phyloP scores from a whole-genome alignment of 257 asterid species.

The Ophiorrhiza pumila region DNA sequence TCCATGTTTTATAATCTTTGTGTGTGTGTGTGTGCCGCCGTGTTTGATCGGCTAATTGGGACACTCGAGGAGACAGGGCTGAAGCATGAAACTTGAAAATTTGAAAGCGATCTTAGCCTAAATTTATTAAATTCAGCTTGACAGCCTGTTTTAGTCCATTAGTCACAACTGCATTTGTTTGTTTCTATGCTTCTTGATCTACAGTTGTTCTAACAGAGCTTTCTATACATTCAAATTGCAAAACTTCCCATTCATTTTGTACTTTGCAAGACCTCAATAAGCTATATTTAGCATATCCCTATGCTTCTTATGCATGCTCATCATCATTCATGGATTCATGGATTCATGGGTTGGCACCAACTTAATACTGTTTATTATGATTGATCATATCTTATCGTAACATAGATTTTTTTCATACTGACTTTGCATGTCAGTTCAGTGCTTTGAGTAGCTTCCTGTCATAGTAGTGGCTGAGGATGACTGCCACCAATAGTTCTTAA shows the following conservation, averaged over 20 bases:
- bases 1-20: too few species aligned
- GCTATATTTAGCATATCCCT: not conserved
- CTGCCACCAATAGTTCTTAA: too few species aligned
- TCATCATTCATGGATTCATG: too few species aligned
- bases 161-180: conserved; percentile 1
- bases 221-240: not conserved
- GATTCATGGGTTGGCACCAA: conserved; percentile 2
- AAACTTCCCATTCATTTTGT: not conserved
- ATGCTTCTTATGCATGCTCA: too few species aligned
- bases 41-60: not conserved
- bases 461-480: too few species aligned
- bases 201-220: not conserved
- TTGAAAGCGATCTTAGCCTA: conserved; percentile 14
- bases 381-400: not conserved
- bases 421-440: not conserved
- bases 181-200: not conserved
- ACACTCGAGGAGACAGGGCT: not conserved
- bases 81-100: not conserved
- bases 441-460: too few species aligned
- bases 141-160: not conserved
- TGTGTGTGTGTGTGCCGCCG: not conserved
- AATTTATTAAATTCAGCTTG: not conserved
- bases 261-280: not conserved
- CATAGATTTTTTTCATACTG: not conserved
- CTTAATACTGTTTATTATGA: not conserved